phyloP scores from a whole-genome alignment of 108 stramenopile species.

The Bacterosira constricta region DNA sequence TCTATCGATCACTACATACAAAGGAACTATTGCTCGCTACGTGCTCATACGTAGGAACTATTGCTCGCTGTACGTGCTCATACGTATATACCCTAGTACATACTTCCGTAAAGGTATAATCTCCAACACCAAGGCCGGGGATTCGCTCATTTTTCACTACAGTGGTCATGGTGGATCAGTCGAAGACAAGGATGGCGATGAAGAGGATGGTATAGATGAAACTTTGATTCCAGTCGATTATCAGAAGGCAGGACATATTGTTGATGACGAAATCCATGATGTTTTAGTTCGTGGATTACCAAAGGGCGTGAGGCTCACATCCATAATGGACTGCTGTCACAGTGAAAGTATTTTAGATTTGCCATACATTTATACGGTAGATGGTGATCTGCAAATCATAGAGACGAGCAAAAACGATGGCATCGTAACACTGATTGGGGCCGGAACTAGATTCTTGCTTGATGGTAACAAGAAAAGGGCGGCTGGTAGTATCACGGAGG shows the following conservation, averaged over 20 bases:
- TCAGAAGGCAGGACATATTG: slow-evolving; percentile 54
- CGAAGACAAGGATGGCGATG: slow-evolving; percentile 46
- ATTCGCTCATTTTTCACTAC: slow-evolving; percentile 67
- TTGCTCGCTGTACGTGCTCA: too few species aligned
- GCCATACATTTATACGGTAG: slow-evolving; percentile 41
- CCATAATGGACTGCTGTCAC: slow-evolving; percentile 82
- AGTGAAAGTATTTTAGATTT: slow-evolving; percentile 55
- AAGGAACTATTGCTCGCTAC: neutral
- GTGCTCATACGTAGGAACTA: neutral
- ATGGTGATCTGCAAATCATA: slow-evolving; percentile 47
- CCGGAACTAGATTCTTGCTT: slow-evolving; percentile 40
- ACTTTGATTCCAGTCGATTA: slow-evolving; percentile 74
- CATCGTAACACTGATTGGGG: slow-evolving; percentile 33
- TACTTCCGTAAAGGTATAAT: too few species aligned
- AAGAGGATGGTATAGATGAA: slow-evolving; percentile 64
- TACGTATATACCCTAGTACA: too few species aligned
- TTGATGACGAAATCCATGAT: slow-evolving; percentile 56
- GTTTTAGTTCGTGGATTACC: slow-evolving; percentile 57
- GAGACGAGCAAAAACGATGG: slow-evolving; percentile 40
- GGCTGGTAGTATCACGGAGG: slow-evolving; percentile 10
- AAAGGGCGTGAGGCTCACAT: slow-evolving; percentile 54
- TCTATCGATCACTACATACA: too few species aligned
- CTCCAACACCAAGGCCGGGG: slow-evolving; percentile 21
- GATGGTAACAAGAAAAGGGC: slow-evolving; percentile 49
- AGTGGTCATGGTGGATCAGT: slow-evolving; percentile 62